A percentile compares a stretch with the other conserved stretches of the same genome.
Conservation (phyloP, 805 yeast genomes). For the Wickerhamomyces bovis region DNA sequence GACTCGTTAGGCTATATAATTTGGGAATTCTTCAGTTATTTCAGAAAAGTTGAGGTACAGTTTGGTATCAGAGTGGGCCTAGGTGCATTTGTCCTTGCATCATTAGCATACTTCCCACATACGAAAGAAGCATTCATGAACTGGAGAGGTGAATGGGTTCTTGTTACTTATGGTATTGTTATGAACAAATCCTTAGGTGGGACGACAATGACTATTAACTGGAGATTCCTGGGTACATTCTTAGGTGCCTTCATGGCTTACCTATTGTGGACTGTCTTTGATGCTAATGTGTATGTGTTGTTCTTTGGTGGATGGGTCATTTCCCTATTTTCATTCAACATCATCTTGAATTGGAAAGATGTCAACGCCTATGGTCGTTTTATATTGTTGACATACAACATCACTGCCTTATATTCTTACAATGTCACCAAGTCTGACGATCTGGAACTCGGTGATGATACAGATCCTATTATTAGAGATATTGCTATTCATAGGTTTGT, state of each 20-base stretch:
- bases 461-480: slow-evolving; percentile 58
- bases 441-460: slow-evolving; percentile 65
- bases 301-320: slow-evolving; percentile 39
- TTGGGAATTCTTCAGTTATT: slow-evolving; percentile 46
- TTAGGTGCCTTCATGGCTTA: slow-evolving; percentile 64
- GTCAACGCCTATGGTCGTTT: slow-evolving; percentile 61
- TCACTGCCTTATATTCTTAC: slow-evolving; percentile 72
- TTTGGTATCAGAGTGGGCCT: slow-evolving; percentile 76
- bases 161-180: slow-evolving; percentile 75
- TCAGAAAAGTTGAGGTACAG: slow-evolving; percentile 62
- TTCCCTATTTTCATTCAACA: slow-evolving; percentile 37
- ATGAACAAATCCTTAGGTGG: slow-evolving; percentile 86
- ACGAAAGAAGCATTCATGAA: slow-evolving; percentile 48
- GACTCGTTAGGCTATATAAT: slow-evolving; percentile 27
- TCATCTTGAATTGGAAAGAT: slow-evolving; percentile 62
- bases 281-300: slow-evolving; percentile 48
- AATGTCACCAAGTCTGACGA: slow-evolving; percentile 54
- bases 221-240: slow-evolving; percentile 71
- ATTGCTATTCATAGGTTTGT: slow-evolving; percentile 75
- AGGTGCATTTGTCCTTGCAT: slow-evolving; percentile 62
- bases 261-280: slow-evolving; percentile 49
- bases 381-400: slow-evolving; percentile 67
- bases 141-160: slow-evolving; percentile 83
- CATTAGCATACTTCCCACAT: slow-evolving; percentile 58
- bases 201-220: slow-evolving; percentile 69